phyloP scores from a whole-genome alignment of 2,329 filamentous ascomycete species.

The Fusarium annulatum region DNA sequence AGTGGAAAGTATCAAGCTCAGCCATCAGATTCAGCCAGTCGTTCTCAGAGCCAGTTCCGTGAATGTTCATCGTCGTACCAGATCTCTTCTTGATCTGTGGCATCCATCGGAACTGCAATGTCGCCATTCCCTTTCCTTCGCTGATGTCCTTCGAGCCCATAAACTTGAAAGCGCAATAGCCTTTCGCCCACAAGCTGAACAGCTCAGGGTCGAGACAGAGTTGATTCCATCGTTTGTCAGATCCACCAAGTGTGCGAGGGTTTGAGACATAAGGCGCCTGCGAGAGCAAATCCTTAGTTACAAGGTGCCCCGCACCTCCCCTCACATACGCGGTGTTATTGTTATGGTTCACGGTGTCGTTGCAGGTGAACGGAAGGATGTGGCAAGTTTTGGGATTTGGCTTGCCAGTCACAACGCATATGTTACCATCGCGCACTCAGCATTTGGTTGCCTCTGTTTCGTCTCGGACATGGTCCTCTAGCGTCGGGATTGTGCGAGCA shows the following conservation, averaged over 20 bases:
- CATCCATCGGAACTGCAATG: constrained; percentile 22
- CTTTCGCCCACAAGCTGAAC: background rate
- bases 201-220: background rate
- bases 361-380: background rate
- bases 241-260: background rate
- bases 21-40: background rate
- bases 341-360: background rate
- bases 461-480: background rate
- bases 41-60: background rate
- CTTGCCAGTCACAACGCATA: background rate
- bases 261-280: no score
- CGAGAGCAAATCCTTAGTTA: no score
- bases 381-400: background rate
- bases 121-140: background rate
- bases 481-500: no score
- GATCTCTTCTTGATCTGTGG: background rate
- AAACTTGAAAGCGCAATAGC: background rate
- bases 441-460: background rate
- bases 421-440: background rate
- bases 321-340: background rate
- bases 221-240: constrained; percentile 13
- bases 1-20: background rate
- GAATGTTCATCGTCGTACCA: background rate
- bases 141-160: background rate
- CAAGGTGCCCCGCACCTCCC: accelerated